phyloP scores from a whole-genome alignment of 257 asterid genomes.

The Asclepias syriaca region DNA sequence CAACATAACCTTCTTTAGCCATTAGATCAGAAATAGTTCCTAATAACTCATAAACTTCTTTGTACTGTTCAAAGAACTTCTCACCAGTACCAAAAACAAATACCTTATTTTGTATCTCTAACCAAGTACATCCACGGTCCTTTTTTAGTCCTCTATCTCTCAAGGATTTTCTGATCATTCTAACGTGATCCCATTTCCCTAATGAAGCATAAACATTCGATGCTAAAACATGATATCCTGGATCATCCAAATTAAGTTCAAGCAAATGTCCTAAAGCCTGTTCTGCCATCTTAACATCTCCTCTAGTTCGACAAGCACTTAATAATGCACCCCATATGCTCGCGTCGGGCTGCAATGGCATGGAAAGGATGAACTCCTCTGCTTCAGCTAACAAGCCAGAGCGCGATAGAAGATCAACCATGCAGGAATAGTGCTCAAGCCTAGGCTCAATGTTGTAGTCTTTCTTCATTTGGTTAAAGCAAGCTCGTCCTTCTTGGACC shows the following conservation, averaged over 20 bases:
- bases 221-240: conserved; percentile 71
- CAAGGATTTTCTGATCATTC: conserved; percentile 44
- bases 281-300: conserved; percentile 45
- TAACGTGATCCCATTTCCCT: conserved; percentile 63
- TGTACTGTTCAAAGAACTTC: conserved; percentile 31
- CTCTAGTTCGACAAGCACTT: conserved; percentile 65
- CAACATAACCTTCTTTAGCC: conserved; percentile 56
- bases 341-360: conserved; percentile 75
- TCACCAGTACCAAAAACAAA: conserved; percentile 44
- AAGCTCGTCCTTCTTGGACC: conserved; percentile 62
- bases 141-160: conserved; percentile 52
- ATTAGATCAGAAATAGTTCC: conserved; percentile 32
- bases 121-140: conserved; percentile 72
- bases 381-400: conserved; percentile 68
- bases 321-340: conserved; percentile 81
- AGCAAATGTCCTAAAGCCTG: conserved; percentile 44
- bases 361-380: conserved; percentile 59
- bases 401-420: conserved; percentile 77
- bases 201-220: conserved; percentile 67
- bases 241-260: conserved; percentile 43
- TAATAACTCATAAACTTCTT: conserved; percentile 35
- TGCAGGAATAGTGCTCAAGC: conserved; percentile 77
- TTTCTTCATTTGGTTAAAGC: conserved; percentile 66
- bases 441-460: conserved; percentile 59
- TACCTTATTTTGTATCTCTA: conserved; percentile 44